phyloP scores from a whole-genome alignment of 148 eudicot species.

The Fagopyrum tataricum region DNA sequence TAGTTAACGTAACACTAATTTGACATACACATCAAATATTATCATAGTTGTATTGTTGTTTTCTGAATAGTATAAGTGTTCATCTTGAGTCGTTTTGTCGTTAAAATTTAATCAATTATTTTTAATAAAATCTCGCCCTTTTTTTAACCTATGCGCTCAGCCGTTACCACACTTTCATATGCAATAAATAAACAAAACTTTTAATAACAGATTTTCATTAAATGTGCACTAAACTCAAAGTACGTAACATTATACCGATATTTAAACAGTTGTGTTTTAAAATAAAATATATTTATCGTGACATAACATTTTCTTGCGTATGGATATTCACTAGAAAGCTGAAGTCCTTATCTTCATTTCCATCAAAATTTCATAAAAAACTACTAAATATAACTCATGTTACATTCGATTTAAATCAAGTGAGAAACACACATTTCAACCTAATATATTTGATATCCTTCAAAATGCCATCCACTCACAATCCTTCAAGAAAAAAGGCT shows the following conservation, averaged over 20 bases:
- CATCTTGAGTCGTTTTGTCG: not conserved
- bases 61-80: constrained; percentile 9
- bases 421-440: constrained; percentile 21
- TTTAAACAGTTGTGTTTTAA: not conserved
- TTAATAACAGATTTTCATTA: not conserved
- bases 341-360: not conserved
- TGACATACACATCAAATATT: not conserved
- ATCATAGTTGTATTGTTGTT: not conserved
- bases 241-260: not conserved
- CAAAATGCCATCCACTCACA: not conserved
- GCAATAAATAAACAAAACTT: not conserved
- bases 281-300: constrained; percentile 3
- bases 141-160: not conserved
- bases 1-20: not conserved
- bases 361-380: constrained; percentile 9
- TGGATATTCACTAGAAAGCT: constrained; percentile 17
- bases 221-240: constrained; percentile 6
- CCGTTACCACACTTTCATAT: not conserved
- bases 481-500: not conserved
- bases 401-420: constrained; percentile 13
- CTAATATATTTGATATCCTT: constrained; percentile 9
- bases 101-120: not conserved
- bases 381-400: not conserved
- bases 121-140: not conserved
- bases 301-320: not conserved